Evolutionary conservation across 306 rosid species (phyloP).

Genomic region (Begonia loranthoides): DNA sequence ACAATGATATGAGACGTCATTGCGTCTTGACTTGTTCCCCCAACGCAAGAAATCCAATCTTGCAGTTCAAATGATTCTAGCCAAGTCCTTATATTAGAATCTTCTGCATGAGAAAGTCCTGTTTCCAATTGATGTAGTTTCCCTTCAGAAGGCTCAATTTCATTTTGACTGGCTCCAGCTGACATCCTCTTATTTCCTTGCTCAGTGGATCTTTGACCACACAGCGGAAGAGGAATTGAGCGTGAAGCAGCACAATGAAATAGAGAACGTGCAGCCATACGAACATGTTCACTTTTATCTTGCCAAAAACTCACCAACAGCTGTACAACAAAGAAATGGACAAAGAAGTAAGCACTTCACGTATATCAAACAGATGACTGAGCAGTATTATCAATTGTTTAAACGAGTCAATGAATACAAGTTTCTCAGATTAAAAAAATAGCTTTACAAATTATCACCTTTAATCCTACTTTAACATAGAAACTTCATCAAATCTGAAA

Average conservation of each 20-base stretch:
- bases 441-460: too few relatives aligned
- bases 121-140: slow-evolving; percentile 22
- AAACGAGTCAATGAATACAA: too few relatives aligned
- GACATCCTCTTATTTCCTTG: slow-evolving; percentile 16
- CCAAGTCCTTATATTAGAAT: slow-evolving; percentile 58
- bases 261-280: slow-evolving; percentile 97
- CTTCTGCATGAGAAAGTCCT: slow-evolving; percentile 33
- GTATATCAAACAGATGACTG: too few relatives aligned
- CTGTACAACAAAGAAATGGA: slow-evolving; percentile 29
- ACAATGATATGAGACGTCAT: slow-evolving; percentile 92
- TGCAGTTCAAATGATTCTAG: slow-evolving; percentile 89
- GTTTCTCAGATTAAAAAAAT: too few relatives aligned
- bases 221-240: slow-evolving; percentile 61
- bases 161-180: slow-evolving; percentile 26
- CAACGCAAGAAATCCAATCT: slow-evolving; percentile 96
- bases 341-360: background rate
- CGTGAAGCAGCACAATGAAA: slow-evolving; percentile 95
- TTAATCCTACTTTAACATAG: too few relatives aligned
- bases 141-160: slow-evolving; percentile 14
- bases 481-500: too few relatives aligned
- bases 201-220: slow-evolving; percentile 33
- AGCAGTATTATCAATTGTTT: too few relatives aligned
- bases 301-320: slow-evolving; percentile 98
- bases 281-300: slow-evolving; percentile 85
- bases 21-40: slow-evolving; percentile 97